Conservation (phyloP, 2,329 filamentous ascomycete species). For the Colletotrichum viniferum region DNA sequence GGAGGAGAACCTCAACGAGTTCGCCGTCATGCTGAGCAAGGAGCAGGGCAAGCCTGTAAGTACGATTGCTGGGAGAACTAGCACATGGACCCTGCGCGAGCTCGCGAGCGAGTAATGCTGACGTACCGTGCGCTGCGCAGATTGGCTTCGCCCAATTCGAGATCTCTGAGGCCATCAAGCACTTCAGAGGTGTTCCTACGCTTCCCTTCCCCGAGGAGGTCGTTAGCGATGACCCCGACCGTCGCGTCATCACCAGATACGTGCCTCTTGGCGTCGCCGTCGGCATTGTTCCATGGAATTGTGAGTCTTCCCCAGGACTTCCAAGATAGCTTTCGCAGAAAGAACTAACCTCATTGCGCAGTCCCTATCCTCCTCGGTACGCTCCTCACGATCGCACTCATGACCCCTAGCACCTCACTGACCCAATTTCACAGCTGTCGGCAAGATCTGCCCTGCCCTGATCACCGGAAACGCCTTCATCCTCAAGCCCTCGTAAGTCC, state of each 20-base stretch:
- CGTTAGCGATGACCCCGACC: slow-evolving; percentile 28
- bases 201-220: slow-evolving; percentile 19
- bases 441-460: slow-evolving; percentile 62
- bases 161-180: slow-evolving; percentile 4
- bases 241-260: slow-evolving; percentile 33
- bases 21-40: slow-evolving; percentile 20
- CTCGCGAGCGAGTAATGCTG: neutral
- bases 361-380: slow-evolving; percentile 19
- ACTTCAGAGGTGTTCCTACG: slow-evolving; percentile 6
- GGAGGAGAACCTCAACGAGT: slow-evolving; percentile 15
- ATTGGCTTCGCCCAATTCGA: slow-evolving; percentile 9
- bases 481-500: slow-evolving; percentile 53
- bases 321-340: neutral
- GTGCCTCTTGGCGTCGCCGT: slow-evolving; percentile 42
- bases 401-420: neutral
- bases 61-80: neutral
- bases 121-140: neutral
- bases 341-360: neutral
- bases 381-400: neutral
- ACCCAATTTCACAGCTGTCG: slow-evolving; percentile 33
- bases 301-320: slow-evolving; percentile 44
- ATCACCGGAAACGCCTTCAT: slow-evolving; percentile 63
- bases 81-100: neutral
- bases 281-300: slow-evolving; percentile 62
- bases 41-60: slow-evolving; percentile 28